A percentile compares a stretch with the other conserved stretches of the same genome.
These are phyloP conservation scores for Mallotus repandus DNA, from an alignment of 441 rosid species.

Conservation along the genomic window DNA sequence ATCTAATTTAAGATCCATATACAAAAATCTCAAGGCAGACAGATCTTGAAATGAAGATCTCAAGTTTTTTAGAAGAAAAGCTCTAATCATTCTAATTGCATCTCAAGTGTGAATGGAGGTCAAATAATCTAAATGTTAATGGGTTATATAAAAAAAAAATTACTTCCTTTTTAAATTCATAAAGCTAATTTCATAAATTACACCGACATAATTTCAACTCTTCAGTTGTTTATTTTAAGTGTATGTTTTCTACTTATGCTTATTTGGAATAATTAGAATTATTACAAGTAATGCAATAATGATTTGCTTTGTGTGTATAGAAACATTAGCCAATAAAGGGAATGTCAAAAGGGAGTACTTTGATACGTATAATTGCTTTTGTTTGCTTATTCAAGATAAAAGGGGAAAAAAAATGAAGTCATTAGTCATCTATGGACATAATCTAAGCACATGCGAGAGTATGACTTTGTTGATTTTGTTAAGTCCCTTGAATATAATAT, in stretches of 20 bases:
- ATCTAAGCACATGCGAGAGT: conserved; percentile 12
- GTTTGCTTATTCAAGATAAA: neutral
- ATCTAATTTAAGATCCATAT: too few relatives aligned
- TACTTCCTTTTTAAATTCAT: too few relatives aligned
- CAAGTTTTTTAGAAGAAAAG: too few relatives aligned
- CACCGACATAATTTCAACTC: too few relatives aligned
- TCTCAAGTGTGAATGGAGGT: too few relatives aligned
- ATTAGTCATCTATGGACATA: neutral
- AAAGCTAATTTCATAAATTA: too few relatives aligned
- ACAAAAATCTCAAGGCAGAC: too few relatives aligned
- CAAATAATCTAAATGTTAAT: too few relatives aligned
- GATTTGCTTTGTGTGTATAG: neutral
- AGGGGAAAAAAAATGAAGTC: neutral
- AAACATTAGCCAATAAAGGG: neutral
- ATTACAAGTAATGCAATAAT: neutral
- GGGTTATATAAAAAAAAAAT: too few relatives aligned
- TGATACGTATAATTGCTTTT: conserved; percentile 7
- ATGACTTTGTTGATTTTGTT: neutral
- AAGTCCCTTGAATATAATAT: too few relatives aligned
- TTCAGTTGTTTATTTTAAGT: neutral
- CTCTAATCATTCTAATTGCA: too few relatives aligned
- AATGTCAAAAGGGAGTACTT: conserved; percentile 9
- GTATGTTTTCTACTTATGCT: neutral
- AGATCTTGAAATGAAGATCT: too few relatives aligned
- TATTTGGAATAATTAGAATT: neutral